A percentile compares a stretch with the other conserved stretches of the same genome.
Evolutionary conservation across 371 early-diverging fungal species (phyloP).

Genomic region (Phascolomyces articulosus): DNA sequence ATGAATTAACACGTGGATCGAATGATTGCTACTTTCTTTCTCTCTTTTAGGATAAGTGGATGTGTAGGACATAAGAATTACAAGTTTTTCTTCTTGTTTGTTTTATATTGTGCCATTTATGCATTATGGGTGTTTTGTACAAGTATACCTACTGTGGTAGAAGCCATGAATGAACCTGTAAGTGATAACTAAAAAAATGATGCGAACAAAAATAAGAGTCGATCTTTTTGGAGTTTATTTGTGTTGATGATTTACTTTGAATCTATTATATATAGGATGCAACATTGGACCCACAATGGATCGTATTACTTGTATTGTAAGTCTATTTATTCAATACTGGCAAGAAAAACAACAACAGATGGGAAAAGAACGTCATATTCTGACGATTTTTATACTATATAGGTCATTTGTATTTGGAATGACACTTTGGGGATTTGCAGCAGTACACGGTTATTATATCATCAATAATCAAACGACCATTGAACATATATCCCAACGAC

Average conservation of each 20-base stretch:
- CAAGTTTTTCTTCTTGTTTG: conserved; percentile 57
- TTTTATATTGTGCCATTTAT: conserved; percentile 47
- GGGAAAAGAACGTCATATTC: too few species aligned
- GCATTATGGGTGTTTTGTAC: conserved; percentile 47
- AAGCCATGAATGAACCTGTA: conserved; percentile 29
- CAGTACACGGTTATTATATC: conserved; percentile 53
- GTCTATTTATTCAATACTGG: too few species aligned
- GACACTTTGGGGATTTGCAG: conserved; percentile 48
- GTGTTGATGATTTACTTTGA: too few species aligned
- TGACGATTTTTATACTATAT: too few species aligned
- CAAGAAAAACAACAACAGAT: too few species aligned
- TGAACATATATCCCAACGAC: conserved; percentile 51
- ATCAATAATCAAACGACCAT: conserved; percentile 59
- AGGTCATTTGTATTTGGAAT: conserved; percentile 47
- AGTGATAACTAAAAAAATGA: too few species aligned
- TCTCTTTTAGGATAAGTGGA: conserved; percentile 43
- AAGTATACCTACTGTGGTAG: conserved; percentile 36
- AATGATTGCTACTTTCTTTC: too few species aligned
- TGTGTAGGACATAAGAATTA: conserved; percentile 67
- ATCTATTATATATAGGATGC: conserved; percentile 18
- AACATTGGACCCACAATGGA: conserved; percentile 45
- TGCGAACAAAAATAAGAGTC: too few species aligned
- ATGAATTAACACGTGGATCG: too few species aligned
- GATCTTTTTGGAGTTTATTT: too few species aligned
- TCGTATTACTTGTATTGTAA: conserved; percentile 42